phyloP scores from a whole-genome alignment of 1,284 basidiomycete genomes.

The Ceratobasidium papillatum region DNA sequence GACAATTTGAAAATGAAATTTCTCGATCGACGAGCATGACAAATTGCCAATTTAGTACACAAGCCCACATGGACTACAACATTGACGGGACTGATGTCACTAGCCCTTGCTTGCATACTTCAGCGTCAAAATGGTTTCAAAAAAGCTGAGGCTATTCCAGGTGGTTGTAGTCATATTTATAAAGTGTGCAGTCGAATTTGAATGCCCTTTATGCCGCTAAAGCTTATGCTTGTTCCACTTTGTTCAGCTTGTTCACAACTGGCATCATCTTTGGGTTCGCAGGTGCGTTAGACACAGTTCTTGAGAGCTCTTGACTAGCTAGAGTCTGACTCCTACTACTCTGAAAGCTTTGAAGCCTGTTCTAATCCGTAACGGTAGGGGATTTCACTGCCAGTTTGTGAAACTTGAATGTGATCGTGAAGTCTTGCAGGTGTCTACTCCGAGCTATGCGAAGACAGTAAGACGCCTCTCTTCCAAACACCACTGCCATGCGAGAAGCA shows the following conservation, averaged over 20 bases:
- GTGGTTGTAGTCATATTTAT: slow-evolving; percentile 20
- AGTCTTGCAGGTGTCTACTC: slow-evolving; percentile 44
- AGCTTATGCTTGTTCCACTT: not conserved
- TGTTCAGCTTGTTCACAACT: slow-evolving; percentile 40
- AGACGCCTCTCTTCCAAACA: slow-evolving; percentile 32
- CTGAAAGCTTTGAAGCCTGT: slow-evolving; percentile 46
- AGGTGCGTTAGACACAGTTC: slow-evolving; percentile 16
- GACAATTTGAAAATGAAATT: slow-evolving; percentile 18
- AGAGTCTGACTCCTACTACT: not conserved
- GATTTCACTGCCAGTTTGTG: not conserved
- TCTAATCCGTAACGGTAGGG: slow-evolving; percentile 46
- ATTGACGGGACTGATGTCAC: not conserved
- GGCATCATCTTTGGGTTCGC: slow-evolving; percentile 47
- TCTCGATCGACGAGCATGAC: slow-evolving; percentile 7
- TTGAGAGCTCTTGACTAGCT: not conserved
- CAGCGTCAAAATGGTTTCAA: not conserved
- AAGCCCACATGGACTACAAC: not conserved
- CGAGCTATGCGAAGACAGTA: slow-evolving; percentile 41
- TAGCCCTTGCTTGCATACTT: not conserved
- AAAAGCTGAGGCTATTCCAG: slow-evolving; percentile 1
- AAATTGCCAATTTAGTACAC: not conserved
- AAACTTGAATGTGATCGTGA: not conserved
- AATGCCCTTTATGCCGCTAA: not conserved
- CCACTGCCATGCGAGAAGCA: slow-evolving; percentile 26
- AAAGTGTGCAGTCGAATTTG: not conserved